Evolutionary conservation across 2,329 filamentous ascomycete species (phyloP).

Genomic region (Pseudocercospora macadamiae): DNA sequence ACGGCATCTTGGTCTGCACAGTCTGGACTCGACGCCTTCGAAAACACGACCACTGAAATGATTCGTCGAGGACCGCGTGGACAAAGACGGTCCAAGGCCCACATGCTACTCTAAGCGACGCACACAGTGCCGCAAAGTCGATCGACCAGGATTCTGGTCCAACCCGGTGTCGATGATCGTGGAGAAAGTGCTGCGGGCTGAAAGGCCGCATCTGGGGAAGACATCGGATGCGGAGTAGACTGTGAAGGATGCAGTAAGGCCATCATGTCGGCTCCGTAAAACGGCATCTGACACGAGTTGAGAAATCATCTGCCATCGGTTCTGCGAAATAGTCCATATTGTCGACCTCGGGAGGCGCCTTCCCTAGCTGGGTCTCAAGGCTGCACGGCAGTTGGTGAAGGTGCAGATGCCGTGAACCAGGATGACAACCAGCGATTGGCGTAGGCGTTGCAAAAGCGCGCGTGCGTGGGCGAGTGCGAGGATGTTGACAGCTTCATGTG

Average conservation of each 20-base stretch:
- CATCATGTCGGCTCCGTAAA: background rate
- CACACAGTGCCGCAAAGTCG: background rate
- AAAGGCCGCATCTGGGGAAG: background rate
- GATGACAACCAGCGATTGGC: background rate
- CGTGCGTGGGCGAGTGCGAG: background rate
- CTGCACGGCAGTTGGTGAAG: background rate
- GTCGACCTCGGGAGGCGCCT: background rate
- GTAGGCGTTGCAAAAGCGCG: background rate
- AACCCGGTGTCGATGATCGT: slow-evolving; percentile 4
- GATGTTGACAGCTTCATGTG: background rate
- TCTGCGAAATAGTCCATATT: background rate
- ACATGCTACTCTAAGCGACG: background rate
- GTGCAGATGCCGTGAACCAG: background rate
- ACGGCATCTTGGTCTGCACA: background rate
- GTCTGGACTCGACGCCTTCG: slow-evolving; percentile 4
- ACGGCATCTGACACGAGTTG: background rate
- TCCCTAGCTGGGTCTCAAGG: background rate
- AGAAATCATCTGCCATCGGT: background rate
- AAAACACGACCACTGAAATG: background rate
- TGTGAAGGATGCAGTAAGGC: background rate
- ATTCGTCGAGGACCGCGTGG: background rate
- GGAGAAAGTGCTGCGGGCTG: slow-evolving; percentile 2
- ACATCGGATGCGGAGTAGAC: slow-evolving; percentile 3
- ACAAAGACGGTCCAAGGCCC: background rate
- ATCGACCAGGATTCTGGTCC: slow-evolving; percentile 7